Evolutionary conservation across 805 yeast species (phyloP).

Genomic region (Candida ascalaphidarum): DNA sequence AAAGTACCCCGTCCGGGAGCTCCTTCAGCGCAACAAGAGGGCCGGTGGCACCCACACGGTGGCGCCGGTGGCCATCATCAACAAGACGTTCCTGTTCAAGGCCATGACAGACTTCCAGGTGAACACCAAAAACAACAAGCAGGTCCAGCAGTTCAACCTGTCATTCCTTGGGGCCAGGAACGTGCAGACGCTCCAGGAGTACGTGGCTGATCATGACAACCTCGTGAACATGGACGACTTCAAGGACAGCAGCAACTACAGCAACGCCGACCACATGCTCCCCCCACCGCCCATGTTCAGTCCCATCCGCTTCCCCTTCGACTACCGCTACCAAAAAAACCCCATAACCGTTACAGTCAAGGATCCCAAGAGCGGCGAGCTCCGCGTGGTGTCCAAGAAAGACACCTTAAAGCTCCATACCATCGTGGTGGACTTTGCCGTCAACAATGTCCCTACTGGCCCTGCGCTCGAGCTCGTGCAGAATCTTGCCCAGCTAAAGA

Average conservation of each 20-base stretch:
- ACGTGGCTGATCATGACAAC: conserved; percentile 13
- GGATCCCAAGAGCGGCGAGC: conserved; percentile 51
- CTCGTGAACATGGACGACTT: conserved; percentile 20
- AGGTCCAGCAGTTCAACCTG: conserved; percentile 19
- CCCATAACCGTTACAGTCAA: conserved; percentile 43
- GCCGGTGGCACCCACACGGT: conserved; percentile 24
- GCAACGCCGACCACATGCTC: conserved; percentile 42
- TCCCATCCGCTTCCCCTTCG: conserved; percentile 64
- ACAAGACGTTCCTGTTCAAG: conserved; percentile 66
- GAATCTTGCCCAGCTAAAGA: conserved; percentile 20
- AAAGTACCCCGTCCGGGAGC: conserved; percentile 34
- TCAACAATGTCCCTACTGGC: conserved; percentile 34
- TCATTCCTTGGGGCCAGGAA: conserved; percentile 13
- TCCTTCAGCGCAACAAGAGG: conserved; percentile 22
- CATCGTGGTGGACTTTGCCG: conserved; percentile 41
- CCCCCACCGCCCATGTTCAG: conserved; percentile 88
- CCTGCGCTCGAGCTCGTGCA: conserved; percentile 42
- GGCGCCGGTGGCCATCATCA: conserved; percentile 59
- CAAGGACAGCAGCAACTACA: conserved; percentile 12
- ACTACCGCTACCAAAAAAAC: conserved; percentile 71
- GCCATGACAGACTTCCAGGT: conserved; percentile 86
- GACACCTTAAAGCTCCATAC: conserved; percentile 44
- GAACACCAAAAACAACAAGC: conserved; percentile 44
- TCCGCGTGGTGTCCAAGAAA: conserved; percentile 37
- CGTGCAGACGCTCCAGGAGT: conserved; percentile 9